A percentile compares a stretch with the other conserved stretches of the same genome.
Evolutionary conservation across 306 rosid genomes (phyloP).

Genomic region (Prunus fruticosa): DNA sequence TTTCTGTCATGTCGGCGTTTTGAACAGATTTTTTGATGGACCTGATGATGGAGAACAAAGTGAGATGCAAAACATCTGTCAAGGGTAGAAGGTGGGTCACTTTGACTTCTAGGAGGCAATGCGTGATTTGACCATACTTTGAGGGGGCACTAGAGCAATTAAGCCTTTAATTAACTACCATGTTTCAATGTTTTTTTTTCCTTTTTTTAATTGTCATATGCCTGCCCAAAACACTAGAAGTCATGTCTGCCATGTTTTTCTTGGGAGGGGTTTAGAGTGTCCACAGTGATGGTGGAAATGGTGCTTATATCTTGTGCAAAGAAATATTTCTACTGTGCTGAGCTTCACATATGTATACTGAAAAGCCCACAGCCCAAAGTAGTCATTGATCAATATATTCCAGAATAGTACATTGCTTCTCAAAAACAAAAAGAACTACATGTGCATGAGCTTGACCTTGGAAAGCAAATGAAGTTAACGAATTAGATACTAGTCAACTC

Average conservation of each 20-base stretch:
- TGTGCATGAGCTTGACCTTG: slow-evolving; percentile 5
- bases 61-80: too few relatives aligned
- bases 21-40: too few relatives aligned
- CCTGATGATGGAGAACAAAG: too few relatives aligned
- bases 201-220: neutral
- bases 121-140: too few relatives aligned
- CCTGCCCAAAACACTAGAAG: neutral
- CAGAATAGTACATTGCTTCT: neutral
- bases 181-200: neutral
- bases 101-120: too few relatives aligned
- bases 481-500: neutral
- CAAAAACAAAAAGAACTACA: neutral
- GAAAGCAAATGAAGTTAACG: neutral
- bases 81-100: too few relatives aligned
- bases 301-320: neutral
- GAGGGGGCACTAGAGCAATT: too few relatives aligned
- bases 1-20: too few relatives aligned
- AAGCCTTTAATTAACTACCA: neutral
- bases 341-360: neutral
- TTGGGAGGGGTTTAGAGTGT: neutral
- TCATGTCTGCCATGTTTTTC: neutral
- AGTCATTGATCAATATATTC: neutral
- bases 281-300: neutral
- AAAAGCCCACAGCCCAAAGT: neutral
- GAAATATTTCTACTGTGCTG: neutral